Percentiles rank a stretch among this genome's conserved stretches.
Conservation (phyloP, 2,329 filamentous ascomycete genomes). For the Colletotrichum echinochloae region DNA sequence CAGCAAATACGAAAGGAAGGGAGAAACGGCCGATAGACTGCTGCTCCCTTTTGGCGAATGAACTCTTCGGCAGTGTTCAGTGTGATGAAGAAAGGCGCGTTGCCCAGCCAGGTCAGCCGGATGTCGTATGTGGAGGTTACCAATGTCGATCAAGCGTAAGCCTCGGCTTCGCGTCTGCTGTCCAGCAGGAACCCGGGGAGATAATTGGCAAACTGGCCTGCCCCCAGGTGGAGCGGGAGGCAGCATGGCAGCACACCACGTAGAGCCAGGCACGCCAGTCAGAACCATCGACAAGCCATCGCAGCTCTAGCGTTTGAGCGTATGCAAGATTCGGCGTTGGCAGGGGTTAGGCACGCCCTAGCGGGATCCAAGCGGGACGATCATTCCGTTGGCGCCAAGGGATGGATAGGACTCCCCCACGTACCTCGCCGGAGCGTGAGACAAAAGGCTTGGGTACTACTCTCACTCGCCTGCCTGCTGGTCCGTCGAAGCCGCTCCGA, state of each 20-base stretch:
- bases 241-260: background rate
- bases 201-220: constrained; percentile 4
- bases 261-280: constrained; percentile 27
- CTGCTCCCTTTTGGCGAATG: constrained; percentile 11
- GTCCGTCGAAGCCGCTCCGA: background rate
- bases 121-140: constrained; percentile 4
- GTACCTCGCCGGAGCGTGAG: constrained; percentile 31
- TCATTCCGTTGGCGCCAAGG: constrained; percentile 35
- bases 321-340: constrained; percentile 40
- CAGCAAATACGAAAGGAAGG: background rate
- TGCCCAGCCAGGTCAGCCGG: constrained; percentile 13
- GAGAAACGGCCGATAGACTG: background rate
- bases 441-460: constrained; percentile 28
- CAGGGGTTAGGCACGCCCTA: constrained; percentile 37
- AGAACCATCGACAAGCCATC: constrained; percentile 33
- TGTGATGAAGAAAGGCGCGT: background rate
- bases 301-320: constrained; percentile 39
- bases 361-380: constrained; percentile 39
- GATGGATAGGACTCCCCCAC: constrained; percentile 34
- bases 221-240: background rate
- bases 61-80: too few species aligned
- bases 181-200: constrained; percentile 12
- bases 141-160: constrained; percentile 36
- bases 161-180: constrained; percentile 20
- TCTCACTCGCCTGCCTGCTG: constrained; percentile 1